Conservation (phyloP, 306 rosid genomes). For the Cucurbita maxima region DNA sequence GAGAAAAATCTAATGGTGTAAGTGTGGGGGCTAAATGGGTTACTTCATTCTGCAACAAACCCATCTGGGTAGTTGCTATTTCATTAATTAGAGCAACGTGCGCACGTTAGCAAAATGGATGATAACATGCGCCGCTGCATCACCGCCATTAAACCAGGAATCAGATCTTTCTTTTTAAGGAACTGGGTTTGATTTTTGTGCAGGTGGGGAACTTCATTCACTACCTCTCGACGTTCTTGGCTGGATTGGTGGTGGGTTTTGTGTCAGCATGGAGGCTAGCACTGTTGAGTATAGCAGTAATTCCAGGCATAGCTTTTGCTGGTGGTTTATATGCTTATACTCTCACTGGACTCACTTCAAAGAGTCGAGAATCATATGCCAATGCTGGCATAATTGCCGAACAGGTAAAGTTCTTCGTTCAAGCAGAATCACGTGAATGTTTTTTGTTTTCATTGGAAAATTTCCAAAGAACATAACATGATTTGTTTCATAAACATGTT, state of each 20-base stretch:
- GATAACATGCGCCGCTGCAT: conserved; percentile 9
- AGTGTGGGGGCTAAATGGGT: not conserved
- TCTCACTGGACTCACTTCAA: conserved; percentile 89
- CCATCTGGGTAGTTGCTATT: conserved; percentile 6
- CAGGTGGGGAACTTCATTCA: conserved; percentile 98
- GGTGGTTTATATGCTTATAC: conserved; percentile 97
- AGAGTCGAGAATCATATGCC: conserved; percentile 89
- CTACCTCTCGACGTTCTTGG: conserved; percentile 90
- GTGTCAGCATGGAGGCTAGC: conserved; percentile 97
- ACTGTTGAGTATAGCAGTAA: conserved; percentile 87
- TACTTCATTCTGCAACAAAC: not conserved
- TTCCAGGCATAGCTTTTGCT: conserved; percentile 95
- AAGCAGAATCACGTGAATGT: not conserved
- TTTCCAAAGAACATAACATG: not conserved
- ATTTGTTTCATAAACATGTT: not conserved
- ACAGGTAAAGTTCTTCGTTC: conserved; percentile 30
- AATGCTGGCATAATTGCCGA: conserved; percentile 93
- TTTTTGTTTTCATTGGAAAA: not conserved
- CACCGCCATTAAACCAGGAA: not conserved
- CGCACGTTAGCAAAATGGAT: conserved; percentile 3
- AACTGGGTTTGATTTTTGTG: not conserved
- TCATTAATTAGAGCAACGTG: conserved; percentile 11
- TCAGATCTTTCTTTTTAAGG: not conserved
- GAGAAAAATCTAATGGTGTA: not conserved
- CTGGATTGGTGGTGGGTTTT: conserved; percentile 96